Conservation (phyloP, 306 rosid species). For the Citrullus amarus region DNA sequence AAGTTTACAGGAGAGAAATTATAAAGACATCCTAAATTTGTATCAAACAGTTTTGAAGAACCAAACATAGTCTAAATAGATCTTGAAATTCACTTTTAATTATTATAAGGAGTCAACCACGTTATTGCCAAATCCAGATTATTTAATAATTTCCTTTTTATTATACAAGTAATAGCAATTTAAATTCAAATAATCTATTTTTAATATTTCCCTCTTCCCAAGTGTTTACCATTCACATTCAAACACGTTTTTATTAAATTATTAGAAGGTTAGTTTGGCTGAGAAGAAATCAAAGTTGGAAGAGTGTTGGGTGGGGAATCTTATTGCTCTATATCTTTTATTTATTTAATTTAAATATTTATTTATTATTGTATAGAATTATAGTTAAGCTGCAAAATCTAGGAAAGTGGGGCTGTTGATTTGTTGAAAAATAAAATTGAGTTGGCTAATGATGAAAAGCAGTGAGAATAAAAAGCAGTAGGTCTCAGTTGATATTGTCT, state of each 20-base stretch:
- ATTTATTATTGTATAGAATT: neutral
- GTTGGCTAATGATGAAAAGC: neutral
- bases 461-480: neutral
- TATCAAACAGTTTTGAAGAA: too few relatives aligned
- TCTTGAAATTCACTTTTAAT: too few relatives aligned
- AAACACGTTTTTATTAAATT: conserved; percentile 1
- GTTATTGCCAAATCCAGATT: too few relatives aligned
- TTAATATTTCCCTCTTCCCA: neutral
- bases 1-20: too few relatives aligned
- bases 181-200: neutral
- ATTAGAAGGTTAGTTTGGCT: neutral
- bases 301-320: neutral
- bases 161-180: neutral
- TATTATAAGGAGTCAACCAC: too few relatives aligned
- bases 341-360: neutral
- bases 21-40: too few relatives aligned
- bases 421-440: neutral
- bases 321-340: neutral
- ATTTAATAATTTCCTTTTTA: too few relatives aligned
- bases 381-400: neutral
- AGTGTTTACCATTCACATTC: neutral
- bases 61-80: too few relatives aligned
- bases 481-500: too few relatives aligned
- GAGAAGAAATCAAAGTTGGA: conserved; percentile 2
- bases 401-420: neutral